These are phyloP conservation scores for Biancaea sappan DNA, from an alignment of 306 rosid species.

Conservation along the genomic window DNA sequence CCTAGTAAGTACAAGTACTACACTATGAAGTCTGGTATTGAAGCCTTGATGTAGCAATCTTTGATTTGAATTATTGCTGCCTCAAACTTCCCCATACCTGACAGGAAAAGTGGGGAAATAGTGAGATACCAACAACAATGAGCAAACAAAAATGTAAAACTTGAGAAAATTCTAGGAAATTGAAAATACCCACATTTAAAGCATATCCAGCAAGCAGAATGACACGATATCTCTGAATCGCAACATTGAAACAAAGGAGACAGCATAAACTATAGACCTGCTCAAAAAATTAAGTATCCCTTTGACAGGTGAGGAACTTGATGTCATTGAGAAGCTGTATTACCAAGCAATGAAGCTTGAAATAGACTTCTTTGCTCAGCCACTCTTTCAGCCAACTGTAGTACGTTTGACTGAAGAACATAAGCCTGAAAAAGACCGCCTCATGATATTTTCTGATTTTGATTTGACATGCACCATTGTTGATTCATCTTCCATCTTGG, in stretches of 20 bases:
- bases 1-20: slow-evolving; percentile 53
- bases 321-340: slow-evolving; percentile 91
- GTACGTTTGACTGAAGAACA: slow-evolving; percentile 79
- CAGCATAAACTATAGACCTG: slow-evolving; percentile 82
- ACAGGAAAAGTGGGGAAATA: slow-evolving; percentile 23
- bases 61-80: slow-evolving; percentile 43
- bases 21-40: slow-evolving; percentile 44
- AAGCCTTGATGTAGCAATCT: slow-evolving; percentile 52
- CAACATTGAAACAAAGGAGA: slow-evolving; percentile 51
- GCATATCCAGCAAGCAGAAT: slow-evolving; percentile 42
- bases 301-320: slow-evolving; percentile 99
- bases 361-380: too few species aligned
- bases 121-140: slow-evolving; percentile 34
- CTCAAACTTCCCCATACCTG: slow-evolving; percentile 55
- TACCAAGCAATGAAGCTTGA: slow-evolving; percentile 57
- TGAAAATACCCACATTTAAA: slow-evolving; percentile 54
- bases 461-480: slow-evolving; percentile 95
- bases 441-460: slow-evolving; percentile 85
- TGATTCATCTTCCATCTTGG: slow-evolving; percentile 97
- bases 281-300: slow-evolving; percentile 91
- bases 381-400: neutral
- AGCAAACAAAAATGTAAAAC: slow-evolving; percentile 11
- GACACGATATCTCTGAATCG: slow-evolving; percentile 50
- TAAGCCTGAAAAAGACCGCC: slow-evolving; percentile 61
- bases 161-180: slow-evolving; percentile 30